These are phyloP conservation scores for Jaapia argillacea DNA, from an alignment of 768 basidiomycete genomes.

Conservation along the genomic window DNA sequence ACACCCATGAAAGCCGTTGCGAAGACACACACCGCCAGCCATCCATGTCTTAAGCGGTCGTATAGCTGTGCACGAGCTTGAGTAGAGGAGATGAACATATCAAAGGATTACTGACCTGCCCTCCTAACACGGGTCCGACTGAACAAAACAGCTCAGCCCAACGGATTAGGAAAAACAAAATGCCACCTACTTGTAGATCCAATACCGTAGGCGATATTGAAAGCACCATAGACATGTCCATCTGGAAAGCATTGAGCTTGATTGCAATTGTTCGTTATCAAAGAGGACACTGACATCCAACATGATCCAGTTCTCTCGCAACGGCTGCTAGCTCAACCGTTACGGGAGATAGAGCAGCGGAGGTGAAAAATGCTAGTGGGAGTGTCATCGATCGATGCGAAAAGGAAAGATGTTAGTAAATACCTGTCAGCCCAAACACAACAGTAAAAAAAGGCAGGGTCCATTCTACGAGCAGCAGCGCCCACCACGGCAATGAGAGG, in stretches of 20 bases:
- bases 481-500: slow-evolving; percentile 56
- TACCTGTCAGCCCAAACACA: slow-evolving; percentile 45
- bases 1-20: background rate
- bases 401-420: slow-evolving; percentile 8
- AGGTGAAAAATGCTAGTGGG: slow-evolving; percentile 46
- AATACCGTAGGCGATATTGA: slow-evolving; percentile 62
- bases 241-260: slow-evolving; percentile 27
- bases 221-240: slow-evolving; percentile 66
- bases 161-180: background rate
- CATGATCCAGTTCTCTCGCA: slow-evolving; percentile 42
- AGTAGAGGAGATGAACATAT: background rate
- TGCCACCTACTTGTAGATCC: slow-evolving; percentile 44
- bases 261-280: background rate
- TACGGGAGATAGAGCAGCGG: slow-evolving; percentile 49
- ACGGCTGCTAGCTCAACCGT: slow-evolving; percentile 60
- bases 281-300: slow-evolving; percentile 46
- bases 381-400: background rate
- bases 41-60: slow-evolving; percentile 42
- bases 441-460: slow-evolving; percentile 39
- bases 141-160: slow-evolving; percentile 1
- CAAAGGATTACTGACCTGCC: slow-evolving; percentile 33
- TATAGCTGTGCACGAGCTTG: slow-evolving; percentile 36
- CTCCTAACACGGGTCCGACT: slow-evolving; percentile 68
- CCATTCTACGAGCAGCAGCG: slow-evolving; percentile 35
- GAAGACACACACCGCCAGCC: slow-evolving; percentile 20